A percentile compares a stretch with the other conserved stretches of the same genome.
phyloP scores from a whole-genome alignment of 2,329 filamentous ascomycete genomes.

The Phaeosphaeriaceae sp. region DNA sequence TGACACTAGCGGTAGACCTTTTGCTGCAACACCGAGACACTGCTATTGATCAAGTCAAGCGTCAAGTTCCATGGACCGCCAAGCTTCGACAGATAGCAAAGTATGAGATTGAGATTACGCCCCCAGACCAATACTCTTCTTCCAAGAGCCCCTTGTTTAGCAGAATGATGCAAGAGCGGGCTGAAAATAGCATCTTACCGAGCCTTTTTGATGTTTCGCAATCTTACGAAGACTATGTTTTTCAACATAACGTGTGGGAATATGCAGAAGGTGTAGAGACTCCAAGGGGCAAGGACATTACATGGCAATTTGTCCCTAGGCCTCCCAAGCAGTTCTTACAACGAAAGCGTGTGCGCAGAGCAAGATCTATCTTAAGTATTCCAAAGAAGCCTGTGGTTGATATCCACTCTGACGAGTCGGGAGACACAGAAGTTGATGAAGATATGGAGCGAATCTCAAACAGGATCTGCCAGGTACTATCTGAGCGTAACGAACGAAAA shows the following conservation, averaged over 20 bases:
- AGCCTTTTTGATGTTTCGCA: constrained; percentile 38
- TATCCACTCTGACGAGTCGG: not conserved
- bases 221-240: constrained; percentile 37
- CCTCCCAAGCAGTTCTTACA: constrained; percentile 18
- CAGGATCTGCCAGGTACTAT: too few species aligned
- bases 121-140: constrained; percentile 34
- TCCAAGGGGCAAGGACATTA: constrained; percentile 24
- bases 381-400: not conserved
- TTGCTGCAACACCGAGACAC: constrained; percentile 34
- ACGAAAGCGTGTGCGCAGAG: not conserved
- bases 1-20: constrained; percentile 36
- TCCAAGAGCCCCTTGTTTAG: constrained; percentile 30
- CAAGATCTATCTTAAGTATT: not conserved
- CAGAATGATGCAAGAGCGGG: constrained; percentile 34
- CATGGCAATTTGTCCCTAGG: constrained; percentile 30
- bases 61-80: constrained; percentile 29
- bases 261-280: constrained; percentile 19
- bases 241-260: constrained; percentile 28
- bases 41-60: constrained; percentile 29
- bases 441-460: not conserved
- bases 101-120: constrained; percentile 27
- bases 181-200: constrained; percentile 31
- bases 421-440: not conserved
- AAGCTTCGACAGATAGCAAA: constrained; percentile 30
- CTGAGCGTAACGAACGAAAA: too few species aligned